phyloP scores from a whole-genome alignment of 2,329 filamentous ascomycete genomes.

The Cytospora mali region DNA sequence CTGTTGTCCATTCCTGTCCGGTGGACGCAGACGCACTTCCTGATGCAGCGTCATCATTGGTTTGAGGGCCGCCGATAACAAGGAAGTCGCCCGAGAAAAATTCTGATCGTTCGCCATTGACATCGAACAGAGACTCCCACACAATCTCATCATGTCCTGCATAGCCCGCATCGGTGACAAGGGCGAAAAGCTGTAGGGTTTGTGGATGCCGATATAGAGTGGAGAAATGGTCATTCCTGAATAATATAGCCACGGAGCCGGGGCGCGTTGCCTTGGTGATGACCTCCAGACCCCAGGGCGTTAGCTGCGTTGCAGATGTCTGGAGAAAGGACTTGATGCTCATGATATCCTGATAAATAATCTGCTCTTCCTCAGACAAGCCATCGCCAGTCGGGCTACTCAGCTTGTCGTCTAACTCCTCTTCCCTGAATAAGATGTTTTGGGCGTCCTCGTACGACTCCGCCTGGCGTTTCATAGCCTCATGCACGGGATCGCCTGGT shows the following conservation, averaged over 20 bases:
- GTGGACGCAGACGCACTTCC: conserved; percentile 14
- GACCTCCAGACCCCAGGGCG: conserved; percentile 75
- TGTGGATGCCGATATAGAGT: conserved; percentile 88
- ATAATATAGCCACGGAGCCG: conserved; percentile 85
- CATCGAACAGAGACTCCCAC: conserved; percentile 91
- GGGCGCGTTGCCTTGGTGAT: conserved; percentile 71
- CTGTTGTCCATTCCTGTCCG: conserved; percentile 56
- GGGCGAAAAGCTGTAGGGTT: conserved; percentile 72
- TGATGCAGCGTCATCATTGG: conserved; percentile 26
- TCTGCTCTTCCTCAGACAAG: conserved; percentile 73
- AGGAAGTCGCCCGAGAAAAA: conserved; percentile 91
- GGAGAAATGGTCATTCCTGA: conserved; percentile 96
- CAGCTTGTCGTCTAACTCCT: conserved; percentile 83
- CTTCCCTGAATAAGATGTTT: conserved; percentile 83
- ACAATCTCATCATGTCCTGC: conserved; percentile 86
- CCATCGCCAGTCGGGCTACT: conserved; percentile 53
- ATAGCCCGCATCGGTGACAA: conserved; percentile 94
- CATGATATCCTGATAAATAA: conserved; percentile 78
- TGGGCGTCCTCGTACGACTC: conserved; percentile 91
- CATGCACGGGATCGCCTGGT: conserved; percentile 65
- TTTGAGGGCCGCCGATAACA: conserved; percentile 66
- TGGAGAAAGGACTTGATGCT: conserved; percentile 83
- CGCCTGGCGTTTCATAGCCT: conserved; percentile 73
- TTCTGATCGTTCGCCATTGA: conserved; percentile 79
- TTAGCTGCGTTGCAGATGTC: conserved; percentile 83